phyloP scores from a whole-genome alignment of 192 early-diverging fungal genomes.

The Backusella westeae region DNA sequence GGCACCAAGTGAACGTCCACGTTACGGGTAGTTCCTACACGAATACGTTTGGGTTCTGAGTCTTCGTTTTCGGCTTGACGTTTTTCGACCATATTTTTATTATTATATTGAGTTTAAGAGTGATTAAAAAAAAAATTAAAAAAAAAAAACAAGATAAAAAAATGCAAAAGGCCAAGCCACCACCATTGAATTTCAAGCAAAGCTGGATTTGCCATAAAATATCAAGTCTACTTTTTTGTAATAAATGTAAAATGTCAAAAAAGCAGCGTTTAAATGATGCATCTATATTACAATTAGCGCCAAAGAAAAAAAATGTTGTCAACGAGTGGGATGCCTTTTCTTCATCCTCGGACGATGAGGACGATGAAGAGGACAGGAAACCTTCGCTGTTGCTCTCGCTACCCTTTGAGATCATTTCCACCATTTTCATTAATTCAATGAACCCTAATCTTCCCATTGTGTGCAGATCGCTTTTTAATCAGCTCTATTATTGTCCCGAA shows the following conservation, averaged over 20 bases:
- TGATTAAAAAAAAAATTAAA: constrained; percentile 2
- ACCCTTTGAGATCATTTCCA: constrained; percentile 33
- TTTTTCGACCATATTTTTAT: not conserved
- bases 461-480: constrained; percentile 7
- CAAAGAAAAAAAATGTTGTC: not conserved
- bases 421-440: constrained; percentile 31
- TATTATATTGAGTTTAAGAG: not conserved
- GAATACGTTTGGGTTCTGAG: constrained; percentile 29
- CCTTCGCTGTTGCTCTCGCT: not conserved
- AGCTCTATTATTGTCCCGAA: constrained; percentile 10
- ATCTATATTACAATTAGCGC: not conserved
- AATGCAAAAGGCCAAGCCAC: not conserved
- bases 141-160: constrained; percentile 14
- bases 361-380: not conserved
- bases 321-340: constrained; percentile 6
- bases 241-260: constrained; percentile 6
- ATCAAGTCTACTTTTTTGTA: not conserved
- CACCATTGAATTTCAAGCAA: not conserved
- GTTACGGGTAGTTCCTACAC: constrained; percentile 28
- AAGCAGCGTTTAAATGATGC: constrained; percentile 4
- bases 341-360: not conserved
- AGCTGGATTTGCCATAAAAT: not conserved
- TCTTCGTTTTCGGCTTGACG: constrained; percentile 2
- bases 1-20: constrained; percentile 54
- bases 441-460: constrained; percentile 25